Conservation (phyloP, 768 basidiomycete species). For the Hericium erinaceus region DNA sequence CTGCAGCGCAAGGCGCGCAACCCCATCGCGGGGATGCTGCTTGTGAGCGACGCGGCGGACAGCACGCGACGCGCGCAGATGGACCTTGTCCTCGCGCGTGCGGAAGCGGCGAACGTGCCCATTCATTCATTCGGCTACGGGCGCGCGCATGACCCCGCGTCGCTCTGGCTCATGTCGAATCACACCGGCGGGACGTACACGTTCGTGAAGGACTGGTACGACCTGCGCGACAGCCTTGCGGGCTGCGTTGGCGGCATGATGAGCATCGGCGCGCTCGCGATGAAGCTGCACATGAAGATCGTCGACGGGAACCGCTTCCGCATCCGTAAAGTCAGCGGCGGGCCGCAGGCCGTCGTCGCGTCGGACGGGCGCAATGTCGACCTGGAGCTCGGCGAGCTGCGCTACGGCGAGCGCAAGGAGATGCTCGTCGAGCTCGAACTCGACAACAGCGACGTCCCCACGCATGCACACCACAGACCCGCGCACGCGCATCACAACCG, state of each 20-base stretch:
- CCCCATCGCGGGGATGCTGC: slow-evolving; percentile 81
- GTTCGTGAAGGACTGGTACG: slow-evolving; percentile 97
- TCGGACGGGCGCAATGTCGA: slow-evolving; percentile 94
- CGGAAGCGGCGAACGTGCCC: slow-evolving; percentile 93
- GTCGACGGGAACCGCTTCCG: slow-evolving; percentile 86
- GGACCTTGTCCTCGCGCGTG: slow-evolving; percentile 94
- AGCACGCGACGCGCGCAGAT: slow-evolving; percentile 91
- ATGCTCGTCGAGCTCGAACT: slow-evolving; percentile 95
- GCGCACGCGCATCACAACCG: slow-evolving; percentile 15
- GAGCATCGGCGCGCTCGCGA: slow-evolving; percentile 84
- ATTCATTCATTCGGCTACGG: slow-evolving; percentile 98
- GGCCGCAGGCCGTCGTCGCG: slow-evolving; percentile 75
- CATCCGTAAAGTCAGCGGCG: slow-evolving; percentile 91
- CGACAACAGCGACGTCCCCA: slow-evolving; percentile 52
- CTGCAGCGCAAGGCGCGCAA: slow-evolving; percentile 91
- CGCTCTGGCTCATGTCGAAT: slow-evolving; percentile 98
- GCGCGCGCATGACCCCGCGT: slow-evolving; percentile 93
- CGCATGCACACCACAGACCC: slow-evolving; percentile 6
- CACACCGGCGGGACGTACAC: slow-evolving; percentile 97
- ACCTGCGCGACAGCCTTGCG: slow-evolving; percentile 84
- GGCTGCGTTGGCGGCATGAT: slow-evolving; percentile 96
- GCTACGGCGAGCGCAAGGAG: slow-evolving; percentile 96
- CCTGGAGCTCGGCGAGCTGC: slow-evolving; percentile 86
- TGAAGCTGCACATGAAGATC: slow-evolving; percentile 93
- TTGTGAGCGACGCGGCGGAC: slow-evolving; percentile 90